Percentiles rank a stretch among this genome's conserved stretches.
Evolutionary conservation across 352 stramenopile genomes (phyloP).

Genomic region (Phytophthora agathidicida): DNA sequence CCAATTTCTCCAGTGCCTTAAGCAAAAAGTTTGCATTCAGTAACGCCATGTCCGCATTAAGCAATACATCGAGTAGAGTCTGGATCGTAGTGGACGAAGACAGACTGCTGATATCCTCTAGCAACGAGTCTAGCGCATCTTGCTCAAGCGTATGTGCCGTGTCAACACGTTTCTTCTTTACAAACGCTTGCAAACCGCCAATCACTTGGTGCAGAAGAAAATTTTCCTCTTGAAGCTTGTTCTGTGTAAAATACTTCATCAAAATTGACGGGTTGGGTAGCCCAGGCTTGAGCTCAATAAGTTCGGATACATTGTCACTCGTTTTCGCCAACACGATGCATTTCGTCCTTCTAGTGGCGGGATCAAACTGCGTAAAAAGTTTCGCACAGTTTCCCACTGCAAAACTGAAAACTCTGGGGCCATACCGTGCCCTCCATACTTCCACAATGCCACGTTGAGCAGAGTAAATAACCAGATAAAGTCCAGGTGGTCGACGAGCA

Average conservation of each 20-base stretch:
- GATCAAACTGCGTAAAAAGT: slow-evolving; percentile 67
- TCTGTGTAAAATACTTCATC: slow-evolving; percentile 88
- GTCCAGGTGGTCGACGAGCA: slow-evolving; percentile 42
- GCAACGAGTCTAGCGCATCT: slow-evolving; percentile 52
- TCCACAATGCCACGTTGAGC: slow-evolving; percentile 84
- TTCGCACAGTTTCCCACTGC: slow-evolving; percentile 69
- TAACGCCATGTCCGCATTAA: slow-evolving; percentile 61
- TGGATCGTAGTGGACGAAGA: slow-evolving; percentile 73
- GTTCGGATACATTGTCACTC: slow-evolving; percentile 40
- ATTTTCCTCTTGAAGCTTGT: slow-evolving; percentile 88
- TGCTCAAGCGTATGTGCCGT: slow-evolving; percentile 49
- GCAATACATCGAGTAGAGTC: slow-evolving; percentile 72
- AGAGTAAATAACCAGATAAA: slow-evolving; percentile 89
- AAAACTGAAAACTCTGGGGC: slow-evolving; percentile 76
- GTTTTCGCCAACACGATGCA: slow-evolving; percentile 61
- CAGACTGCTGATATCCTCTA: slow-evolving; percentile 72
- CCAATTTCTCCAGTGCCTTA: slow-evolving; percentile 65
- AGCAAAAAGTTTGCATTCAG: slow-evolving; percentile 67
- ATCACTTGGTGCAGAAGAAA: slow-evolving; percentile 86
- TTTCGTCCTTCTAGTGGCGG: slow-evolving; percentile 36
- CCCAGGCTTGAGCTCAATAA: slow-evolving; percentile 66
- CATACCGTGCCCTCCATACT: slow-evolving; percentile 81
- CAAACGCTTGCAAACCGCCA: slow-evolving; percentile 68
- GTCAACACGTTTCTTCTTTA: slow-evolving; percentile 64
- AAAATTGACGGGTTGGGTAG: slow-evolving; percentile 65